These are phyloP conservation scores for Aspergillus neoniger DNA, from an alignment of 2,329 filamentous ascomycete species.

Conservation along the genomic window DNA sequence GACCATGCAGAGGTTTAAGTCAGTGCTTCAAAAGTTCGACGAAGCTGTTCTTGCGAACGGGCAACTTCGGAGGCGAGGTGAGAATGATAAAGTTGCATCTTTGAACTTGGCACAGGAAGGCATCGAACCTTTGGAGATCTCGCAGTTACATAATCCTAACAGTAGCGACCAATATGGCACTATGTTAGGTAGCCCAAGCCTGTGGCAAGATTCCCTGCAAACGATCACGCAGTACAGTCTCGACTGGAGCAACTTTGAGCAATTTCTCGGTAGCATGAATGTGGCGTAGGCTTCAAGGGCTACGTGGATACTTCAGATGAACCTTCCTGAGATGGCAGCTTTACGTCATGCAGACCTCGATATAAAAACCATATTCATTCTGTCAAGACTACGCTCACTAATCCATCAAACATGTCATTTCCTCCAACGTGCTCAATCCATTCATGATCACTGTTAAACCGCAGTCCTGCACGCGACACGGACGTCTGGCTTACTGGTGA, in stretches of 20 bases:
- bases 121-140: not conserved
- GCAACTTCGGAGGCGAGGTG: not conserved
- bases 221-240: not conserved
- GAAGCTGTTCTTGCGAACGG: not conserved
- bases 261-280: not conserved
- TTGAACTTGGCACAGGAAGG: not conserved
- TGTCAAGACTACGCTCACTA: too few relatives aligned
- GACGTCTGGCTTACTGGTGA: not conserved
- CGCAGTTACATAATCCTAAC: not conserved
- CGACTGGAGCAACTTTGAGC: not conserved
- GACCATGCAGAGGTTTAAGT: not conserved
- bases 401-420: too few relatives aligned
- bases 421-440: too few relatives aligned
- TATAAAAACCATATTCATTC: too few relatives aligned
- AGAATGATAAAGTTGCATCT: not conserved
- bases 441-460: not conserved
- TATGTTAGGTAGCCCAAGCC: not conserved
- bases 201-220: not conserved
- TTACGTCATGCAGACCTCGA: too few relatives aligned
- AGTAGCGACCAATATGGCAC: not conserved
- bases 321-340: too few relatives aligned
- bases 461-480: not conserved
- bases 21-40: not conserved
- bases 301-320: too few relatives aligned
- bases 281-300: not conserved